phyloP scores from a whole-genome alignment of 306 rosid species.

The Sicyos edulis region DNA sequence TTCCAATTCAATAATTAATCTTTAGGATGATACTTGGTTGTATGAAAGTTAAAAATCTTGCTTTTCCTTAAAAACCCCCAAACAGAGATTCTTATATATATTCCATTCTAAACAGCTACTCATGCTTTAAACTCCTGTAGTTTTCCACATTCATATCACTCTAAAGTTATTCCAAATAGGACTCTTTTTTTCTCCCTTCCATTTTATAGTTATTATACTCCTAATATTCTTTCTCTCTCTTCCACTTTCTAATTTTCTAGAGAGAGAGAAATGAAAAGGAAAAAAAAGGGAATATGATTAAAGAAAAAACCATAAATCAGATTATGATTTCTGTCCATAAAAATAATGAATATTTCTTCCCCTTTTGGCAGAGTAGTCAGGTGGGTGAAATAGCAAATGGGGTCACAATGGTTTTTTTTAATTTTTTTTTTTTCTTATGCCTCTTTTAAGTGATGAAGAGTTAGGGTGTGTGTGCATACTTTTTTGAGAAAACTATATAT shows the following conservation, averaged over 20 bases:
- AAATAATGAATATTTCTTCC: slow-evolving; percentile 23
- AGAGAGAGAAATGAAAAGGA: slow-evolving; percentile 23
- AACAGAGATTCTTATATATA: slow-evolving; percentile 54
- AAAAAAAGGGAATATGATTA: slow-evolving; percentile 47
- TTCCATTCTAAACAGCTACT: slow-evolving; percentile 40
- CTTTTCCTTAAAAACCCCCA: slow-evolving; percentile 33
- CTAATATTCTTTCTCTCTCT: slow-evolving; percentile 26
- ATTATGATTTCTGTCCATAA: slow-evolving; percentile 69
- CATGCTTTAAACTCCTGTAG: slow-evolving; percentile 30
- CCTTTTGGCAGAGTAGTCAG: slow-evolving; percentile 61
- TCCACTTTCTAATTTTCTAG: background rate
- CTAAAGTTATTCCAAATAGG: slow-evolving; percentile 21
- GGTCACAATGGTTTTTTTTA: slow-evolving; percentile 27
- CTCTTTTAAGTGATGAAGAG: background rate
- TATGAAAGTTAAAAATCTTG: slow-evolving; percentile 29
- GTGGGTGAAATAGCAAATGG: slow-evolving; percentile 48
- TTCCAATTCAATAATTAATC: too few relatives aligned
- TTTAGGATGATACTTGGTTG: too few relatives aligned
- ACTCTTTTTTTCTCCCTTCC: background rate
- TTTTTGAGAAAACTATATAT: too few relatives aligned
- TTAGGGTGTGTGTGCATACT: background rate
- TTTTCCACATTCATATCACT: slow-evolving; percentile 69
- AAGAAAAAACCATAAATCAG: slow-evolving; percentile 70
- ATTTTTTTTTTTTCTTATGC: background rate
- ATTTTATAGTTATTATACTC: slow-evolving; percentile 18